A percentile compares a stretch with the other conserved stretches of the same genome.
These are phyloP conservation scores for Aspergillus sp. DNA, from an alignment of 2,329 filamentous ascomycete genomes.

Conservation along the genomic window DNA sequence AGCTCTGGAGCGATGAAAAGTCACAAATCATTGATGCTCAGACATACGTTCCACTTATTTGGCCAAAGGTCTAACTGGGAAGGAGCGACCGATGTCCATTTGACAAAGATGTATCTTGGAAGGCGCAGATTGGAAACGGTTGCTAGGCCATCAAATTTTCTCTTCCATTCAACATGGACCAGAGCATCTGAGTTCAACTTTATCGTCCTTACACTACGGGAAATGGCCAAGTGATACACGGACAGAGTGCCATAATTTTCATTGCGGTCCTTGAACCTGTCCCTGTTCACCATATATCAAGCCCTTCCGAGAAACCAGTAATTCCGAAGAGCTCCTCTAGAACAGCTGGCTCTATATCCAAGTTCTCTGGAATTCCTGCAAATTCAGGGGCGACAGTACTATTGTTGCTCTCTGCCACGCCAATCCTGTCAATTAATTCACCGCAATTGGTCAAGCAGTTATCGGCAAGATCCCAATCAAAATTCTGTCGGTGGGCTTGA, in stretches of 20 bases:
- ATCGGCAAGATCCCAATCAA: conserved; percentile 53
- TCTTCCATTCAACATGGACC: neutral
- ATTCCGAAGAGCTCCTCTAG: neutral
- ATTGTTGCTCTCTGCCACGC: neutral
- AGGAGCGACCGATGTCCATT: neutral
- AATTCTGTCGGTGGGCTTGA: conserved; percentile 39
- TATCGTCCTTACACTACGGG: neutral
- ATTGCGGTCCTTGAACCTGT: neutral
- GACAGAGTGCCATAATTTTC: neutral
- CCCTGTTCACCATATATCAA: neutral
- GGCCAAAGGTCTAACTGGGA: neutral
- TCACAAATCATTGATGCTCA: neutral
- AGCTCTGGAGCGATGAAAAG: neutral
- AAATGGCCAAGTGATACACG: neutral
- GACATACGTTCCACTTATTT: neutral
- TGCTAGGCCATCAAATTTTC: neutral
- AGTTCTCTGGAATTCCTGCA: neutral
- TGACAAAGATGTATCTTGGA: neutral
- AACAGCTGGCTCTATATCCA: neutral
- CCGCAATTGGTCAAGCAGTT: conserved; percentile 51
- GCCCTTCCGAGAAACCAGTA: neutral
- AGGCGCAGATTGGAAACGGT: neutral
- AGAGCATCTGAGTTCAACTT: neutral
- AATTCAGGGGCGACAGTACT: neutral
- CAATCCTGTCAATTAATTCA: conserved; percentile 48